Percentiles rank a stretch among this genome's conserved stretches.
phyloP scores from a whole-genome alignment of 2,329 filamentous ascomycete genomes.

The Chaetomium olivaceum region DNA sequence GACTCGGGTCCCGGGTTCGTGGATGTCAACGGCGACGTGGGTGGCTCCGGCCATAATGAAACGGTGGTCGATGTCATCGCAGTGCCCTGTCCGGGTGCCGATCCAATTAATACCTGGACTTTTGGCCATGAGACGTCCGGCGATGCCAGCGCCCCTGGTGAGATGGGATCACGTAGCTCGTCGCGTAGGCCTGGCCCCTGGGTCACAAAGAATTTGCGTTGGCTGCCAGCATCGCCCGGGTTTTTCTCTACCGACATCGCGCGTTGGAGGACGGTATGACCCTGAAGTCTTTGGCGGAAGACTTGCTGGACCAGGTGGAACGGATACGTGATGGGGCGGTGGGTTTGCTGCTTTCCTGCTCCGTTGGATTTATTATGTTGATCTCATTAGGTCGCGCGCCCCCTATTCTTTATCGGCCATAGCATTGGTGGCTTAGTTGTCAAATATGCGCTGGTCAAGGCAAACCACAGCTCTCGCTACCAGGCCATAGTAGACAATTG shows the following conservation, averaged over 20 bases:
- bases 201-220: constrained; percentile 55
- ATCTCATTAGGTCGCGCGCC: constrained; percentile 43
- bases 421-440: constrained; percentile 62
- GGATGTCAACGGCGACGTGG: constrained; percentile 46
- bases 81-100: constrained; percentile 55
- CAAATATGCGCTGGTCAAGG: constrained; percentile 57
- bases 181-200: constrained; percentile 37
- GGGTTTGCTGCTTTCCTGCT: constrained; percentile 4
- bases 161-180: constrained; percentile 20
- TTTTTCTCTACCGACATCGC: constrained; percentile 55
- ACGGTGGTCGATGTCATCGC: constrained; percentile 56
- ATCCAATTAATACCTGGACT: constrained; percentile 55
- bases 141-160: constrained; percentile 45
- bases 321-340: constrained; percentile 35
- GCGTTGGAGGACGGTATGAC: constrained; percentile 44
- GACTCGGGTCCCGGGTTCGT: constrained; percentile 43
- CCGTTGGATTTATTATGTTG: background rate
- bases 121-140: constrained; percentile 50
- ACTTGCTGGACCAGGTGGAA: constrained; percentile 48
- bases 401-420: constrained; percentile 61
- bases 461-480: constrained; percentile 42
- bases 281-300: constrained; percentile 48
- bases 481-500: constrained; percentile 55
- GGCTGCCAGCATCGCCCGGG: constrained; percentile 49
- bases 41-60: constrained; percentile 50